Conservation (phyloP, 2,329 filamentous ascomycete genomes). For the Lasiodiplodia theobromae region DNA sequence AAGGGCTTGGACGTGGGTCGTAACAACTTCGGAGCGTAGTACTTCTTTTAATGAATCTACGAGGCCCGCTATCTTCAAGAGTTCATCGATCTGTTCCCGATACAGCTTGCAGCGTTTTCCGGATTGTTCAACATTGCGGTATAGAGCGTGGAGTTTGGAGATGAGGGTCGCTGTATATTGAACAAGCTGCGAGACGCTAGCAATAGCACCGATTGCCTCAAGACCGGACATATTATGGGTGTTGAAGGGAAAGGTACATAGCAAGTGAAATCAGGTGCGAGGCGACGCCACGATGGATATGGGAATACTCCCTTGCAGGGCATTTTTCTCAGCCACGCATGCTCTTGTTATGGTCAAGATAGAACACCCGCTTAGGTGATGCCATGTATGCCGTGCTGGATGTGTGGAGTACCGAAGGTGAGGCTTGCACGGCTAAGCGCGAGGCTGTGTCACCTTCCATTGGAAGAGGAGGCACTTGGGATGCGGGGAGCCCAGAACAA, state of each 20-base stretch:
- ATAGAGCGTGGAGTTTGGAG: neutral
- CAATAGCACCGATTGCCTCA: neutral
- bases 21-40: neutral
- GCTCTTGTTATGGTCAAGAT: too few species aligned
- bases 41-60: neutral
- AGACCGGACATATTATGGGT: neutral
- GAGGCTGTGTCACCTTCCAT: too few species aligned
- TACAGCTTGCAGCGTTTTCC: neutral
- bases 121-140: neutral
- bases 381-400: too few species aligned
- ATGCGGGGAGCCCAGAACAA: too few species aligned
- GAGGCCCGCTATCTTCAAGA: neutral
- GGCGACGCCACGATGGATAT: neutral
- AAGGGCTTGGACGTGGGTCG: neutral
- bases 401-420: too few species aligned
- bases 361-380: too few species aligned
- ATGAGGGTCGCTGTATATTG: neutral
- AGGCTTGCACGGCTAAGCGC: too few species aligned
- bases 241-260: neutral
- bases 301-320: too few species aligned
- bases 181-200: neutral
- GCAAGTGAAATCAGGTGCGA: neutral
- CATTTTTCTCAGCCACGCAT: too few species aligned
- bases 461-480: too few species aligned
- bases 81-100: neutral